Conservation (phyloP, 2,329 filamentous ascomycete species). For the Sporothrix dimorphospora region DNA sequence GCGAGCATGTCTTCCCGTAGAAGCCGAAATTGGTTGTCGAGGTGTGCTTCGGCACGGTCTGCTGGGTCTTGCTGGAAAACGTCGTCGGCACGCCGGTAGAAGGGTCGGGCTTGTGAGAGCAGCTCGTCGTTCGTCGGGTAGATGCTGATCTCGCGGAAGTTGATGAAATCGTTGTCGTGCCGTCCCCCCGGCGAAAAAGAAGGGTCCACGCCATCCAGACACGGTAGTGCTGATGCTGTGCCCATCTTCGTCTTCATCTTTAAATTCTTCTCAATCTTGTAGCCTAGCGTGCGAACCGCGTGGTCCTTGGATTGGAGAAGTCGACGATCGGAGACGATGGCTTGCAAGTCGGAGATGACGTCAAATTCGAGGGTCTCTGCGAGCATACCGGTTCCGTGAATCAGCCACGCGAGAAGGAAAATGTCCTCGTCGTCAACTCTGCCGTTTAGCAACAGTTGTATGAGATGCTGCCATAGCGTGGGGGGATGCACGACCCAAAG, state of each 20-base stretch:
- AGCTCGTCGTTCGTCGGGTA: slow-evolving; percentile 70
- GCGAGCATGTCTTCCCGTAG: slow-evolving; percentile 71
- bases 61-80: slow-evolving; percentile 46
- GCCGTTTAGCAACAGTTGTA: slow-evolving; percentile 39
- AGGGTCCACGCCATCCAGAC: not conserved
- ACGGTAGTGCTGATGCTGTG: too few species aligned
- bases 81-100: slow-evolving; percentile 57
- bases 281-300: slow-evolving; percentile 36
- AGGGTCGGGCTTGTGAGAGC: slow-evolving; percentile 54
- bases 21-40: slow-evolving; percentile 74
- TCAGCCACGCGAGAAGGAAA: slow-evolving; percentile 53
- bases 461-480: slow-evolving; percentile 56
- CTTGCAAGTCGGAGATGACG: slow-evolving; percentile 34
- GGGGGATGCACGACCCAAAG: slow-evolving; percentile 54
- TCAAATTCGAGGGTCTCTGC: slow-evolving; percentile 35
- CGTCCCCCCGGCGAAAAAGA: slow-evolving; percentile 60
- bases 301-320: slow-evolving; percentile 37
- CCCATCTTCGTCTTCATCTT: slow-evolving; percentile 33
- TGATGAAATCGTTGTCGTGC: slow-evolving; percentile 71
- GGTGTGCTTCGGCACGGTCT: slow-evolving; percentile 52
- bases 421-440: slow-evolving; percentile 42
- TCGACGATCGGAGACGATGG: slow-evolving; percentile 36
- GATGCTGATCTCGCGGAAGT: slow-evolving; percentile 65
- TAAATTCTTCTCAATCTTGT: slow-evolving; percentile 47
- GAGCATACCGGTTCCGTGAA: slow-evolving; percentile 51